phyloP scores from a whole-genome alignment of 1,284 basidiomycete species.

The Ganoderma resinaceum region DNA sequence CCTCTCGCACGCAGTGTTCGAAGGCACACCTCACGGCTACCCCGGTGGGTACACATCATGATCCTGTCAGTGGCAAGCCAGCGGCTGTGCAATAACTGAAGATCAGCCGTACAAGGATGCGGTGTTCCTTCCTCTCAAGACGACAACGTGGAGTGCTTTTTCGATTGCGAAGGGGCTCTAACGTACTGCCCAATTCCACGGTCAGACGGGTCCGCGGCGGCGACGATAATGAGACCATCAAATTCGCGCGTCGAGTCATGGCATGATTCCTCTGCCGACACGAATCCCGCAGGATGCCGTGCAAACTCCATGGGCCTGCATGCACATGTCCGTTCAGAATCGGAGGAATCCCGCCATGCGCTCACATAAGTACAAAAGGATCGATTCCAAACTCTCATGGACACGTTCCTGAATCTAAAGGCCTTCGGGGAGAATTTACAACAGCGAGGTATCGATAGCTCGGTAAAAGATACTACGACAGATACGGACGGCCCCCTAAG shows the following conservation, averaged over 20 bases:
- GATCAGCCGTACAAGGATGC: background rate
- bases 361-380: background rate
- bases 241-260: slow-evolving; percentile 14
- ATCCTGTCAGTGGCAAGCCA: background rate
- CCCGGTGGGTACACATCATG: background rate
- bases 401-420: background rate
- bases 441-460: slow-evolving; percentile 19
- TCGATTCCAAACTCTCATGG: background rate
- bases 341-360: background rate
- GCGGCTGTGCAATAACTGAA: slow-evolving; percentile 8
- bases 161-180: too few relatives aligned
- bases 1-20: background rate
- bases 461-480: slow-evolving; percentile 12
- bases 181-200: background rate
- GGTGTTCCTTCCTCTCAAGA: background rate
- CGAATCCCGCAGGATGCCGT: slow-evolving; percentile 16
- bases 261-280: background rate
- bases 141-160: background rate
- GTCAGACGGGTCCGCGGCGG: background rate
- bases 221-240: background rate
- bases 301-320: background rate
- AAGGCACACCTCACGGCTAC: background rate
- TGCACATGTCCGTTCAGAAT: background rate
- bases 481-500: slow-evolving; percentile 9
- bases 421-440: slow-evolving; percentile 14